Evolutionary conservation across 192 early-diverging fungal genomes (phyloP), one percentile per base, ranked within the genome.

Genomic region (Glomus cerebriforme): DNA sequence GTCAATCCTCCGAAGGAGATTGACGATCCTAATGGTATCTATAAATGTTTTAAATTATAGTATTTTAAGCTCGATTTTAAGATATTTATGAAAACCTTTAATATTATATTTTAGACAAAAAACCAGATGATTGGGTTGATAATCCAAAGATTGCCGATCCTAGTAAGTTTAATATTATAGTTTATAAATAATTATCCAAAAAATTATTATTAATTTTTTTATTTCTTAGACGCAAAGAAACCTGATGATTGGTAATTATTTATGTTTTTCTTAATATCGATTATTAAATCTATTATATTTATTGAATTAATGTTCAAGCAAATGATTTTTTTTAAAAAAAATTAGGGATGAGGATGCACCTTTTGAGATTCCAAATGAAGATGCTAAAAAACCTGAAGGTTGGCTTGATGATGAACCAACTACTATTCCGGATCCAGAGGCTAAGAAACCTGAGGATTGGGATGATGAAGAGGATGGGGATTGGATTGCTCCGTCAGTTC

Each of bases 381-480:
- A 91, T 59, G 96, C 94, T n/a, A 85, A 80, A 62, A 93, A 90
- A 79, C 95, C 95, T 12, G 87, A 90, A n/a, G 93, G 91, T 80
- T 96, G 96, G 96, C 87, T 95, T 77, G 93, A 90, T 34, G 87
- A 96, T 80, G 96, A 96, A 78, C 89, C 91, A 70, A 35, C 83
- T 27, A 86, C 87, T 74, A 88, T 96, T 73, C 85, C 90, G 4
- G 95, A 96, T 79, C 95, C 96, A 8, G 89, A 92, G 39, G 90
- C 91, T 35, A 83, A 88, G 76, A 94, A 96, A 84, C 96, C 96
- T 27, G 92, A 92, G 35, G 95, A 97, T 77, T 97, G 96, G 96
- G 90, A 92, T 83, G 93, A 94, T 27, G 95, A 96, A 64, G 95
- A 96, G 83, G 95, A 97, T 82, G 96, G 96, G 64, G 96, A 96